Percentiles rank a stretch among this genome's conserved stretches.
Conservation (phyloP, 1,284 basidiomycete species). For the Inonotus obliquus region DNA sequence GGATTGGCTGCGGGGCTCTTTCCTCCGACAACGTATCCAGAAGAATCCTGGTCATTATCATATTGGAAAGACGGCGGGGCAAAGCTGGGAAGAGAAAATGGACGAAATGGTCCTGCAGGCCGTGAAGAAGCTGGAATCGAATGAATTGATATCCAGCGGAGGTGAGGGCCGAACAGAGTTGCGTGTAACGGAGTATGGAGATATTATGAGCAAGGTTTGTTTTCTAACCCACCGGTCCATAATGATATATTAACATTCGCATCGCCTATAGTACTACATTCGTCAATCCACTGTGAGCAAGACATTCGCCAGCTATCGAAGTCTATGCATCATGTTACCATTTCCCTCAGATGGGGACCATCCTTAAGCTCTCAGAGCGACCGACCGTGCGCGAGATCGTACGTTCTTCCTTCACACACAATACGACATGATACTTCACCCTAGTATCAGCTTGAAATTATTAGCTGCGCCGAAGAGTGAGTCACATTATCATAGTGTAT, state of each 20-base stretch:
- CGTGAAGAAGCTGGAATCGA: slow-evolving; percentile 51
- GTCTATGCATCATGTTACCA: slow-evolving; percentile 3
- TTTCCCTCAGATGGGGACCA: slow-evolving; percentile 54
- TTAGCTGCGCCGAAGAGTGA: slow-evolving; percentile 68
- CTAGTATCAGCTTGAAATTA: slow-evolving; percentile 51
- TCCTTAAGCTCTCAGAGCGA: slow-evolving; percentile 53
- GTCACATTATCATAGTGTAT: slow-evolving; percentile 19
- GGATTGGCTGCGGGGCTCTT: slow-evolving; percentile 77
- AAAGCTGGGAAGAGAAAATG: slow-evolving; percentile 65
- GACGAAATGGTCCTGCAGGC: slow-evolving; percentile 70
- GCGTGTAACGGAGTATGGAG: slow-evolving; percentile 66
- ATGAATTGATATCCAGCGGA: slow-evolving; percentile 47
- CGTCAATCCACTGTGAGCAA: slow-evolving; percentile 37
- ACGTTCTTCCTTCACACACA: slow-evolving; percentile 24
- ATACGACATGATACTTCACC: slow-evolving; percentile 2
- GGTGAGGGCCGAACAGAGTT: slow-evolving; percentile 37
- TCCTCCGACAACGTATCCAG: slow-evolving; percentile 79
- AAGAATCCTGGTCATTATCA: slow-evolving; percentile 79
- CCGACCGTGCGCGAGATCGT: slow-evolving; percentile 62
- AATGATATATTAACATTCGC: neutral
- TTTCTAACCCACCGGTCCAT: neutral
- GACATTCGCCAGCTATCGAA: neutral
- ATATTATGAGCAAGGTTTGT: slow-evolving; percentile 79
- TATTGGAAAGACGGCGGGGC: slow-evolving; percentile 49
- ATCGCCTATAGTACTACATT: slow-evolving; percentile 57